Evolutionary conservation across 495 filamentous ascomycete species (phyloP), one percentile per base, ranked within the genome.

Genomic region (Daldinia decipiens): DNA sequence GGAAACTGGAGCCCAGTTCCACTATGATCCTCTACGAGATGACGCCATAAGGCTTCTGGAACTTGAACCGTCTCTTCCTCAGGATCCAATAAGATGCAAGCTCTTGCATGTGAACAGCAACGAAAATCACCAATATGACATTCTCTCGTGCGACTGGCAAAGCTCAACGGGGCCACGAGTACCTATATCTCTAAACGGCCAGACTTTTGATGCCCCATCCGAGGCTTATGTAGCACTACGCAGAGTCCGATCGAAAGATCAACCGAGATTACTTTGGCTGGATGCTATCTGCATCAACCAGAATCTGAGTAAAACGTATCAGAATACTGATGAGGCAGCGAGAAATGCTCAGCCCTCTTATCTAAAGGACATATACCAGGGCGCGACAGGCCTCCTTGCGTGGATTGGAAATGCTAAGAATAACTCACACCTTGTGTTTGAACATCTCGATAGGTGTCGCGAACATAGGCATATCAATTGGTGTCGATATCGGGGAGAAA

Each of bases 211-310:
- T 15, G 27, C 12, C 5, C 67, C 67, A 5, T 11, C 29, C 47
- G 55, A 65, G 27, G 38, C 40, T 1, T 70, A 56, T 47, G 7
- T 36, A 9, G 61, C 67, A 13, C 19, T 70, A 9, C 67, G 54
- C 12, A 27, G 47, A 38, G 55, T 70, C n/a, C 55, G 67, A 13
- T 47, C 50, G 2, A 36, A 53, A 9, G 50, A 59, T 17, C 17
- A 17, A 13, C 26, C 60, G 31, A 54, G 47, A 39, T 36, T 70
- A 29, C 36, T 69, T 38, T 70, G 61, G 61, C 54, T 39, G 15
- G 67, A 70, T 31, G 56, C 60, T 5, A 65, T 70, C 19, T 70
- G 67, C 13, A 56, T 65, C 38, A 56, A 70, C 39, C 67, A 70
- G 43, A 36, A 27, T 29, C 32, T 47, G 9, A 47, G 45, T 19